Evolutionary conservation across 257 asterid genomes (phyloP), one percentile per base, ranked within the genome.

Genomic region (Primulina huaijiensis): DNA sequence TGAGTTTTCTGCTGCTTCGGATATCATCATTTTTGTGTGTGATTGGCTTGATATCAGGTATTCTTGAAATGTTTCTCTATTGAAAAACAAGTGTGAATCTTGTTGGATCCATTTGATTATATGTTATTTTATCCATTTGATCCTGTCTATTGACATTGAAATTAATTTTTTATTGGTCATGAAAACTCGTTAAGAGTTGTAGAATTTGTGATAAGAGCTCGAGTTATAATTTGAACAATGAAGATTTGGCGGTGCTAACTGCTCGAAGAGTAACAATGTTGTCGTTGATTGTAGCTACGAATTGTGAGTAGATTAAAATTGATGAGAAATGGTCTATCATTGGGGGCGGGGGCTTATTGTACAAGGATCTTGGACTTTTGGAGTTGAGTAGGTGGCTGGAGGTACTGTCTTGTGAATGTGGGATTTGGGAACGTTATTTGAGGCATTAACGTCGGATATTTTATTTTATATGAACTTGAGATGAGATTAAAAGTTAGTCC

Each of bases 41-140:
- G 30, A 34, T 65, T 11, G 69, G 20, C 58, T 21, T 25, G 4
- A 33, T 33, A 9, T 62, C 23, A 1, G 12, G 11, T 40, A 23
- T n/a, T 64, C 14, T 64, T 64, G n/a, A 14, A 43, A 65, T 65
- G 16, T 43, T 34, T 27, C 60, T 65, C 17, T 40, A 14, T 40
- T 20, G 58, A 10, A 14, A 40, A 43, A 23, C 43, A 12, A 34
- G 4, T 23, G 9, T 25, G 7, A 23, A 66, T 21, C 43, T 27
- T 4, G 71, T 27, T 14, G 27, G 8, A 43, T 40, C 52, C 52
- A 40, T 40, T 40, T 40, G 52, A 40, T 37, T 37, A 10, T 37
- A 14, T 9, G 11, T 38, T 43, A 35, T 11, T 17, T 10, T 60
- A 23, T 43, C 33, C 4, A 16, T 43, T 43, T 65, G 60, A 65